phyloP scores from a whole-genome alignment of 2,329 filamentous ascomycete genomes.

The Penicillium capsulatum region DNA sequence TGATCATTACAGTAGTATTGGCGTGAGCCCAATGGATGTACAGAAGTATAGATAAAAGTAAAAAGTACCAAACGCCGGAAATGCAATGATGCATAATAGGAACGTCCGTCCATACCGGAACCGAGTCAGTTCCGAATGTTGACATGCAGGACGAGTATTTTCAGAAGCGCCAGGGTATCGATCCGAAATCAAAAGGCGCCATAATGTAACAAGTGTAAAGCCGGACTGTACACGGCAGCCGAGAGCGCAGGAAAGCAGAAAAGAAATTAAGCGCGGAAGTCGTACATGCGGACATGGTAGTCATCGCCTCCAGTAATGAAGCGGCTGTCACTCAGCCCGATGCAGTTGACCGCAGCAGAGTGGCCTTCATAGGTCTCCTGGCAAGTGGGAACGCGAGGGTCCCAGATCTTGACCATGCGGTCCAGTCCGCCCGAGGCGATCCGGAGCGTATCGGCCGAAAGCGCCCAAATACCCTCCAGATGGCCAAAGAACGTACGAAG shows the following conservation, averaged over 20 bases:
- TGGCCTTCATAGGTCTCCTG: conserved; percentile 91
- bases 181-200: conserved; percentile 11
- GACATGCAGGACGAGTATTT: neutral
- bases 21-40: no score
- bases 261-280: conserved; percentile 53
- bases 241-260: neutral
- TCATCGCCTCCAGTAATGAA: conserved; percentile 93
- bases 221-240: conserved; percentile 1
- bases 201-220: conserved; percentile 3
- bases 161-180: conserved; percentile 21
- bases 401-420: conserved; percentile 94
- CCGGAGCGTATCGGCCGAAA: conserved; percentile 82
- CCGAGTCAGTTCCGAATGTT: conserved; percentile 1
- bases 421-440: conserved; percentile 89
- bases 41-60: no score
- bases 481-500: conserved; percentile 94
- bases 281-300: conserved; percentile 81
- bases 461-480: conserved; percentile 90
- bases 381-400: conserved; percentile 83
- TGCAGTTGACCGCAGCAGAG: conserved; percentile 84
- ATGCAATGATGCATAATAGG: neutral
- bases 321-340: conserved; percentile 81
- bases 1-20: no score
- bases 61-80: neutral
- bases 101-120: neutral